Conservation (phyloP, 176 grass and related monocot genomes). For the Musa troglodytarum region DNA sequence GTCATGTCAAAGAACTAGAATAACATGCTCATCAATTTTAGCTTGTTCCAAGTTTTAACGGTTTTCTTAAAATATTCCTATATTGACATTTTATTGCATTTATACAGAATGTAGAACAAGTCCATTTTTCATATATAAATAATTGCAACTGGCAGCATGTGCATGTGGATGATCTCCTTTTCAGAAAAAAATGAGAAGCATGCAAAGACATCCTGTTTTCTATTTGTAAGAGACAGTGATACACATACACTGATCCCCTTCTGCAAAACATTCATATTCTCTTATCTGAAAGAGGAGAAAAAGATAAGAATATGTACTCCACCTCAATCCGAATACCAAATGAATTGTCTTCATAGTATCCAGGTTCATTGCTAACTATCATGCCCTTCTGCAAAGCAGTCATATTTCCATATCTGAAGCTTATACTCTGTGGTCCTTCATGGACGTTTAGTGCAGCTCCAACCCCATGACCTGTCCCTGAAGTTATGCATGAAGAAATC, state of each 20-base stretch:
- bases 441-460: conserved; percentile 96
- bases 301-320: conserved; percentile 3
- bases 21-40: not conserved
- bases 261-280: not conserved
- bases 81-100: not conserved
- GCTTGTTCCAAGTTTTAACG: not conserved
- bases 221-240: not conserved
- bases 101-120: not conserved
- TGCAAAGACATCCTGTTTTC: no score
- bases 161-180: no score
- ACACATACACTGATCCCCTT: no score
- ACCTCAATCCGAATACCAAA: conserved; percentile 99
- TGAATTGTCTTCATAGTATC: conserved; percentile 88
- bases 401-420: conserved; percentile 87
- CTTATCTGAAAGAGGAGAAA: not conserved
- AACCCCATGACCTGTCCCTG: conserved; percentile 97
- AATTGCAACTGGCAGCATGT: no score
- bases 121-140: no score
- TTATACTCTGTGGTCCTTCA: conserved; percentile 94
- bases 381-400: conserved; percentile 82
- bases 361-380: conserved; percentile 98
- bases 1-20: not conserved
- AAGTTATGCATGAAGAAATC: conserved; percentile 24
- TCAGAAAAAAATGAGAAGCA: no score
- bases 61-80: not conserved